phyloP scores from a whole-genome alignment of 1,284 basidiomycete species.

The Volvariella volvacea region DNA sequence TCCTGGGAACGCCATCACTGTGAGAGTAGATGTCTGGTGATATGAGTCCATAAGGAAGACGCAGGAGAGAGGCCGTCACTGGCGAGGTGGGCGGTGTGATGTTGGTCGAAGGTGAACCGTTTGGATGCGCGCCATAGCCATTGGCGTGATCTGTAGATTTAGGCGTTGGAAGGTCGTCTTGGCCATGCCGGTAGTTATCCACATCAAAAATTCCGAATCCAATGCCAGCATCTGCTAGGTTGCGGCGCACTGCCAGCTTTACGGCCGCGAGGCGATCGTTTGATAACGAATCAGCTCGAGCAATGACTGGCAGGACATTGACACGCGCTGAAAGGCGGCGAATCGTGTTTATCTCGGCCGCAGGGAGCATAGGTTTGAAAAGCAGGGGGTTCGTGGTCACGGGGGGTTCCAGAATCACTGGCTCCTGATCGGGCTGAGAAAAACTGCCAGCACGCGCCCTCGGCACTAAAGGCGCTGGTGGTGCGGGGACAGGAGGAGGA shows the following conservation, averaged over 20 bases:
- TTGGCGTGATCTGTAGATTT: slow-evolving; percentile 40
- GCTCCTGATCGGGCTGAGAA: slow-evolving; percentile 61
- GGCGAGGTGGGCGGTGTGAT: slow-evolving; percentile 61
- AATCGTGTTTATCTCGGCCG: slow-evolving; percentile 86
- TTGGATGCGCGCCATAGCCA: slow-evolving; percentile 40
- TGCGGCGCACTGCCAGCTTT: slow-evolving; percentile 69
- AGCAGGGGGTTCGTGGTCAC: slow-evolving; percentile 64
- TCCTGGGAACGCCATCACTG: slow-evolving; percentile 63
- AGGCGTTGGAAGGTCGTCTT: slow-evolving; percentile 29
- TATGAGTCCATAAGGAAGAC: slow-evolving; percentile 70
- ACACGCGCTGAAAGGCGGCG: slow-evolving; percentile 85
- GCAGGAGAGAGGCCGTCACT: slow-evolving; percentile 46
- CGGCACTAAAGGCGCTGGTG: slow-evolving; percentile 54
- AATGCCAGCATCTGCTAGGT: slow-evolving; percentile 74
- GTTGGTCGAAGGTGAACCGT: slow-evolving; percentile 39
- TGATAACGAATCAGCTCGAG: slow-evolving; percentile 86
- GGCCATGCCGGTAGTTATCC: slow-evolving; percentile 44
- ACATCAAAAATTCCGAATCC: slow-evolving; percentile 80
- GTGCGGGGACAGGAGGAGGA: slow-evolving; percentile 55
- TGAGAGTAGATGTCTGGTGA: slow-evolving; percentile 77
- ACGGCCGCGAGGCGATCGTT: slow-evolving; percentile 78
- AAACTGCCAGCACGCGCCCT: slow-evolving; percentile 62
- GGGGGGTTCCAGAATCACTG: slow-evolving; percentile 72
- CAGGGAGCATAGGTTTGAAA: slow-evolving; percentile 57
- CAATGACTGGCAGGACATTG: slow-evolving; percentile 93